Percentiles rank a stretch among this genome's conserved stretches.
These are phyloP conservation scores for Mycena venus DNA, from an alignment of 768 basidiomycete genomes.

Conservation along the genomic window DNA sequence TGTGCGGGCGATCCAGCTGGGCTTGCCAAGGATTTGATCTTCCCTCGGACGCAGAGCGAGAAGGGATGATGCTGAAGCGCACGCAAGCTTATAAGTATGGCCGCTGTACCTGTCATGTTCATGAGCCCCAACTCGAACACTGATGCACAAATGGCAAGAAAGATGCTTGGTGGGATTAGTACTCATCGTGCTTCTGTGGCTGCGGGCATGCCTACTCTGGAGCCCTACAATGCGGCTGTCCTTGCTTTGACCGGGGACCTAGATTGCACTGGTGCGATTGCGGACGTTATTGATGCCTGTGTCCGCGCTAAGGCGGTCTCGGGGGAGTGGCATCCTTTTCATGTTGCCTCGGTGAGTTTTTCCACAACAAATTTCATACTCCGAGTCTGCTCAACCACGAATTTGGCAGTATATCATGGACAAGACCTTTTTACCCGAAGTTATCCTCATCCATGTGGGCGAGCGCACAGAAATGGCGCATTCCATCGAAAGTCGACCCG, in stretches of 20 bases:
- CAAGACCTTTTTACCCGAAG: constrained; percentile 4
- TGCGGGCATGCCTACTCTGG: not conserved
- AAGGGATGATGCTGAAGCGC: not conserved
- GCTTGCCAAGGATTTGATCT: constrained; percentile 4
- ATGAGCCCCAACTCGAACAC: not conserved
- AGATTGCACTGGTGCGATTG: constrained; percentile 10
- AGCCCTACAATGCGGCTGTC: not conserved
- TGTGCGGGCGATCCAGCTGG: constrained; percentile 14
- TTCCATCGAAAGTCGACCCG: constrained; percentile 22
- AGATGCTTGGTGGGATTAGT: constrained; percentile 17
- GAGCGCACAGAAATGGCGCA: constrained; percentile 30
- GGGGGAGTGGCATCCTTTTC: constrained; percentile 20
- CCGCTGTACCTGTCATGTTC: not conserved
- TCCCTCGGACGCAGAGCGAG: constrained; percentile 11
- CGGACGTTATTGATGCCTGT: not conserved
- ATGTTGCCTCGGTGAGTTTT: constrained; percentile 20
- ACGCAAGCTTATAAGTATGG: not conserved
- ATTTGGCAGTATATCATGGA: not conserved
- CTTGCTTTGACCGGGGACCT: constrained; percentile 4
- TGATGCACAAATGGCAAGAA: constrained; percentile 4
- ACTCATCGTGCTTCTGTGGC: constrained; percentile 11
- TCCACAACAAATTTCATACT: not conserved
- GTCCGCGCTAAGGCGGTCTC: constrained; percentile 9
- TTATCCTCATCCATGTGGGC: constrained; percentile 15
- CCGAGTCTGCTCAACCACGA: too few species aligned